These are phyloP conservation scores for Paraconiothyrium sp. DNA, from an alignment of 2,329 filamentous ascomycete species.

Conservation along the genomic window DNA sequence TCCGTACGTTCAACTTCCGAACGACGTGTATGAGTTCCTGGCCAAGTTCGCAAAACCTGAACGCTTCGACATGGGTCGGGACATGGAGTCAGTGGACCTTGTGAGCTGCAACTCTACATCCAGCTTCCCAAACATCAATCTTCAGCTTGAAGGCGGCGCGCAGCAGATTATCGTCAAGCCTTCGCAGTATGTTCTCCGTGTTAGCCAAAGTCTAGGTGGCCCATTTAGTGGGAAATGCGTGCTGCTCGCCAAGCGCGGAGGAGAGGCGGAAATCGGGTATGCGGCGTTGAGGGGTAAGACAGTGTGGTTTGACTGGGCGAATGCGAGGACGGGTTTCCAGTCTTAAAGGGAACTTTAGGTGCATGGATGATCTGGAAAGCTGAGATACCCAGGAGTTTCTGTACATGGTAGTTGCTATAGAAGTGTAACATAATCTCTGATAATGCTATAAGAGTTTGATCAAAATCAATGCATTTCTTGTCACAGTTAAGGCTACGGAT, in stretches of 20 bases:
- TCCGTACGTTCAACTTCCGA: constrained; percentile 15
- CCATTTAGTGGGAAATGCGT: constrained; percentile 16
- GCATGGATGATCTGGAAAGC: neutral
- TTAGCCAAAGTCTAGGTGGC: constrained; percentile 17
- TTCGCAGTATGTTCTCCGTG: constrained; percentile 16
- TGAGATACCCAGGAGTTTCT: constrained; percentile 10
- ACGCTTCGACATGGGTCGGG: constrained; percentile 16
- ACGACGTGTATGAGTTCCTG: constrained; percentile 15
- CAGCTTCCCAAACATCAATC: constrained; percentile 13
- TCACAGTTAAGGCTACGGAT: no score
- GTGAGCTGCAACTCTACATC: constrained; percentile 15
- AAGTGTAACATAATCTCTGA: neutral
- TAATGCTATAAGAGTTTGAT: no score
- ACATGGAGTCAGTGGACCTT: constrained; percentile 12
- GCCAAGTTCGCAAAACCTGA: constrained; percentile 10
- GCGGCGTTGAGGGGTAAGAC: constrained; percentile 17
- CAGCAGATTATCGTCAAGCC: constrained; percentile 17
- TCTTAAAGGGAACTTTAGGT: neutral
- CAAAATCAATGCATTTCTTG: no score
- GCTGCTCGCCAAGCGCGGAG: constrained; percentile 9
- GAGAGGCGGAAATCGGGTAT: constrained; percentile 17
- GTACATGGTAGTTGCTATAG: neutral
- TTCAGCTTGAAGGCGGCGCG: constrained; percentile 15
- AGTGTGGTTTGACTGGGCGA: constrained; percentile 21
- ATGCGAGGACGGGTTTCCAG: constrained; percentile 17